Evolutionary conservation across 306 rosid species (phyloP), one percentile per base, ranked within the genome.

Genomic region (Gastrolobium villosum): DNA sequence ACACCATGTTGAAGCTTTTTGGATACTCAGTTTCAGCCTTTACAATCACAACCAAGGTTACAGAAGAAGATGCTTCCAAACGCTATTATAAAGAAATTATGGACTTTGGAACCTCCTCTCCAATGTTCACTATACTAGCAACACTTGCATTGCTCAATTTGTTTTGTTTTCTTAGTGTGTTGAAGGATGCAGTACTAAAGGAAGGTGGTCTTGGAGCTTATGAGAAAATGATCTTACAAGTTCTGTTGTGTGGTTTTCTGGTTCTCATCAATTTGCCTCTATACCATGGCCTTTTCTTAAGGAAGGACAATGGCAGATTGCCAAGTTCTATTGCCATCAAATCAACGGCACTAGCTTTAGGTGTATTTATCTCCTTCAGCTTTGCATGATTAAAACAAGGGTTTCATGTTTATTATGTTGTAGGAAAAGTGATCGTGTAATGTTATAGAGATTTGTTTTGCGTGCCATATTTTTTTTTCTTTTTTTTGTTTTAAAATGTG

Each of bases 41-140:
- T 69, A 70, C 68, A 46, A 73, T 92, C 78, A 80, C 96, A 10
- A 35, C 89, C 5, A 92, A 92, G 83, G 89, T 86, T 7, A 75
- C 77, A 0, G 91, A 89, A 13, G 84, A 89, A 79, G 85, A 92
- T 3, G 92, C 61, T 65, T 86, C 87, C 4, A 69, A 83, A 59
- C 13, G 92, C 45, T 88, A 70, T 32, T 77, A 89, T 76, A 81
- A 89, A 37, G 92, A 90, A 35, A 65, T 87, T 0, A 89, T 89
- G 86, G 94, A 92, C 68, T 90, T 90, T 60, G 97, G 93, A 77
- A 34, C 52, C 61, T 79, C 93, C 8, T 81, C 97, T 1, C 92
- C 91, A 15, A 82, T 86, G 86, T 70, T 90, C 70, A 80, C 87
- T 14, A 1, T 87, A 5, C 31, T 92, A 9, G 57, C 96, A 69